Evolutionary conservation across 805 yeast genomes (phyloP).

Genomic region (Saccharomycopsis babjevae): DNA sequence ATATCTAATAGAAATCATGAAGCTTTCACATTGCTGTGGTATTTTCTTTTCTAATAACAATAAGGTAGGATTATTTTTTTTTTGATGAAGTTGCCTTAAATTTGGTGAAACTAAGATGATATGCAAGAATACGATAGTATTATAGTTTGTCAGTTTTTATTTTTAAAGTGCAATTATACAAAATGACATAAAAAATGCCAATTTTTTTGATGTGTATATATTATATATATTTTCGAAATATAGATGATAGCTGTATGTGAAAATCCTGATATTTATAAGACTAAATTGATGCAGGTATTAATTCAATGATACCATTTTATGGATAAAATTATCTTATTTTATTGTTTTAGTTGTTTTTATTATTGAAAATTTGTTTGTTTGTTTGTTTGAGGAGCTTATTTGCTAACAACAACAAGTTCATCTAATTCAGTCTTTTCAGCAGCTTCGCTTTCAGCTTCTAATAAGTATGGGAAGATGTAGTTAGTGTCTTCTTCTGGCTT

Average conservation of each 20-base stretch:
- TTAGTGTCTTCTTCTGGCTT: slow-evolving; percentile 72
- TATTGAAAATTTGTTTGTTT: no score
- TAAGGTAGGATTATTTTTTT: background rate
- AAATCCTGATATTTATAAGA: background rate
- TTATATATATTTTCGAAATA: no score
- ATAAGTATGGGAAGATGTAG: slow-evolving; percentile 77
- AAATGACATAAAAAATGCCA: no score
- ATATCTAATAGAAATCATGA: background rate
- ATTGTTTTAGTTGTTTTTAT: background rate
- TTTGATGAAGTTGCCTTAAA: no score
- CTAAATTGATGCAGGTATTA: background rate
- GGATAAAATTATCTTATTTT: background rate
- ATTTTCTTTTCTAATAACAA: background rate
- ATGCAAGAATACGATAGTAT: no score
- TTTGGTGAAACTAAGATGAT: no score
- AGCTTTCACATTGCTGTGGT: background rate
- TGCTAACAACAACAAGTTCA: slow-evolving; percentile 40
- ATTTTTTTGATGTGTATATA: no score
- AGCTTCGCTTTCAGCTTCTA: slow-evolving; percentile 91
- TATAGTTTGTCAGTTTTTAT: no score
- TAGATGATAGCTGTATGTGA: background rate
- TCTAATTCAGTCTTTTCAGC: slow-evolving; percentile 83
- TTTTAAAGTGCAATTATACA: no score
- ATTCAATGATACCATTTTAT: background rate
- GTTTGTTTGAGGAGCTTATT: slow-evolving; percentile 3